These are phyloP conservation scores for Heritiera fomes DNA, from an alignment of 345 rosid genomes.

Conservation along the genomic window DNA sequence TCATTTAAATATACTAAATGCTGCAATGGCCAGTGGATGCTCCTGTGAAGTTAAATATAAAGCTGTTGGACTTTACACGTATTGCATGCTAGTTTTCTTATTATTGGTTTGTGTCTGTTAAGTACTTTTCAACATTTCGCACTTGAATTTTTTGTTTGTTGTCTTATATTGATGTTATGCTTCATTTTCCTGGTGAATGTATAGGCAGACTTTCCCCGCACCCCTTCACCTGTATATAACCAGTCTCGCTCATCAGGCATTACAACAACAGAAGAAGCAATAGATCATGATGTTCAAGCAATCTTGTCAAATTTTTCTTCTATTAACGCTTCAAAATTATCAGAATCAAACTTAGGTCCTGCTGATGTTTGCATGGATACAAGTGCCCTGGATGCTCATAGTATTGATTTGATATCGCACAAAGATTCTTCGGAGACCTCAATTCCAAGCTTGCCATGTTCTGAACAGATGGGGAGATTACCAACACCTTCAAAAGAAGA, in stretches of 20 bases:
- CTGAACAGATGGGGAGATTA: conserved; percentile 34
- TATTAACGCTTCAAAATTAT: conserved; percentile 43
- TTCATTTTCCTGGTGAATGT: conserved; percentile 34
- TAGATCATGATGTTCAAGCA: conserved; percentile 49
- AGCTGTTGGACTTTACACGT: neutral
- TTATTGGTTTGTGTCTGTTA: neutral
- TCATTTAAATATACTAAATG: neutral
- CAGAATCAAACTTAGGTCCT: conserved; percentile 46
- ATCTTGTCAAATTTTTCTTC: conserved; percentile 53
- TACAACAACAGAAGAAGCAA: conserved; percentile 52
- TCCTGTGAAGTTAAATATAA: neutral
- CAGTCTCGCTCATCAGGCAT: conserved; percentile 69
- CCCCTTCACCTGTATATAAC: conserved; percentile 75
- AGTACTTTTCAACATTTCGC: neutral
- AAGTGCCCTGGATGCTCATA: conserved; percentile 39
- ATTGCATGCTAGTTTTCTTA: neutral
- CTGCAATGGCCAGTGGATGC: neutral
- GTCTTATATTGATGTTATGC: conserved; percentile 11
- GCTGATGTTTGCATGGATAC: conserved; percentile 42
- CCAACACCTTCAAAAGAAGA: conserved; percentile 39
- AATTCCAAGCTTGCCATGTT: conserved; percentile 36
- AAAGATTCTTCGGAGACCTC: conserved; percentile 42
- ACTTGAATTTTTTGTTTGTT: neutral
- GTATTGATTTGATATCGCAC: conserved; percentile 43
- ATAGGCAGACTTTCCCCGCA: conserved; percentile 70